Evolutionary conservation across 1,139 yeast genomes (phyloP), one percentile per base, ranked within the genome.

Genomic region (Scheffersomyces cryptocercus): DNA sequence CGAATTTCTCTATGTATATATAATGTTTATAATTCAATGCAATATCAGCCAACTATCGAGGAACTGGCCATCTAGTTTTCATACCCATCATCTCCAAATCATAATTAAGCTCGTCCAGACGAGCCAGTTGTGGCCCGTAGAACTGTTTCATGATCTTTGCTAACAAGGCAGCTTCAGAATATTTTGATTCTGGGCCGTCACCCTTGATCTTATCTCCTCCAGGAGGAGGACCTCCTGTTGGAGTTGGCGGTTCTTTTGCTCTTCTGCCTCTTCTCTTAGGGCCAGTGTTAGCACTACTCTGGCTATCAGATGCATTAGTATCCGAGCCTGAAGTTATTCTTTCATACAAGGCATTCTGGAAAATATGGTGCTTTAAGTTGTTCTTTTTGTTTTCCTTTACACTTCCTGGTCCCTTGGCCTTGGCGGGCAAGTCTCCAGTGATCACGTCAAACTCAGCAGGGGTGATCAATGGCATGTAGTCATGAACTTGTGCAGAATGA

Each of bases 71-170:
- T 46, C 58, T 65, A 2, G 72, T 61, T 15, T 58, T 51, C 29
- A 73, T 58, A 1, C 75, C 75, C 65, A 74, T 66, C 41, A 55
- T 46, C 28, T 67, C 67, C 42, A 73, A 62, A 54, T 74, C 79
- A 39, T 58, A 52, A 13, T 47, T 49, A 41, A 70, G 55, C 50
- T 74, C 77, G 13, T 71, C 73, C 7, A 56, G 52, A 39, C 52
- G 65, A 3, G 68, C 73, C 20, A 67, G 54, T 40, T 65, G 69
- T 3, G 79, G 79, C 3, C 78, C 78, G 20, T 51, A 52, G 45
- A 71, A 74, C 45, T 72, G 76, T 54, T 74, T 74, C 70, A 69
- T 68, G 39, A 74, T 74, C 53, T 67, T 70, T 3, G 78, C 77
- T 43, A 73, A 60, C 28, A 74, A 56, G 20, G 63, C 63, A 0